Conservation (phyloP, 352 stramenopile species). For the Globisporangium canariense region DNA sequence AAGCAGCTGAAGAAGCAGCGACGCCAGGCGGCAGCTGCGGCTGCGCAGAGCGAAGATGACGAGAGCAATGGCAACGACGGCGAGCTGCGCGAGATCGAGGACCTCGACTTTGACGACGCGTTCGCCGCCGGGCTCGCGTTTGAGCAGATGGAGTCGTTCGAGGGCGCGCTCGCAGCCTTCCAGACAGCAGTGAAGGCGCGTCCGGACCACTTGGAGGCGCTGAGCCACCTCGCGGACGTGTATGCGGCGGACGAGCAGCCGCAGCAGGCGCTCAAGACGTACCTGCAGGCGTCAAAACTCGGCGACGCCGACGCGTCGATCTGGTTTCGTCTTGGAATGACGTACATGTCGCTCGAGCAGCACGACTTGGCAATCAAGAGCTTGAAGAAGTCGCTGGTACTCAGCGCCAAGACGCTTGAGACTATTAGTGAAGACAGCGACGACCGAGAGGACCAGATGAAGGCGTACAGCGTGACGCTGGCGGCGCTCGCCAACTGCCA, state of each 20-base stretch:
- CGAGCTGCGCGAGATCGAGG: slow-evolving; percentile 32
- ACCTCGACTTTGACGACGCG: slow-evolving; percentile 53
- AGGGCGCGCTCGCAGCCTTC: slow-evolving; percentile 45
- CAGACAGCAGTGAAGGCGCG: slow-evolving; percentile 31
- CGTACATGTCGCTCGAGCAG: slow-evolving; percentile 33
- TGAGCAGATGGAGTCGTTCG: slow-evolving; percentile 50
- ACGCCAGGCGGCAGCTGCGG: slow-evolving; percentile 13
- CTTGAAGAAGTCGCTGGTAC: slow-evolving; percentile 32
- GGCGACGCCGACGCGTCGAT: slow-evolving; percentile 42
- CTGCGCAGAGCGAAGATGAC: slow-evolving; percentile 25
- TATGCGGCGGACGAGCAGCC: slow-evolving; percentile 31
- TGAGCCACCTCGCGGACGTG: slow-evolving; percentile 49
- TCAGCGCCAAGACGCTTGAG: slow-evolving; percentile 24
- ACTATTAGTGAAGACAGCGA: slow-evolving; percentile 13
- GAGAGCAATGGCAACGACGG: slow-evolving; percentile 21
- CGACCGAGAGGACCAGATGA: slow-evolving; percentile 21
- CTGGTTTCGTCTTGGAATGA: slow-evolving; percentile 51
- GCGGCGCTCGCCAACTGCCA: slow-evolving; percentile 51
- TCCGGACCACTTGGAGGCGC: slow-evolving; percentile 43
- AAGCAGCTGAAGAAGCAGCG: slow-evolving; percentile 20
- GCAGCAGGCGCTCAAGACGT: slow-evolving; percentile 33
- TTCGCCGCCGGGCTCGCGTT: slow-evolving; percentile 63
- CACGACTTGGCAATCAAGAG: slow-evolving; percentile 30
- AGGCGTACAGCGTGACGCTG: slow-evolving; percentile 50
- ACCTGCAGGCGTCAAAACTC: slow-evolving; percentile 31